Percentiles rank a stretch among this genome's conserved stretches.
These are phyloP conservation scores for Phialophora macrospora DNA, from an alignment of 2,329 filamentous ascomycete species.

Conservation along the genomic window DNA sequence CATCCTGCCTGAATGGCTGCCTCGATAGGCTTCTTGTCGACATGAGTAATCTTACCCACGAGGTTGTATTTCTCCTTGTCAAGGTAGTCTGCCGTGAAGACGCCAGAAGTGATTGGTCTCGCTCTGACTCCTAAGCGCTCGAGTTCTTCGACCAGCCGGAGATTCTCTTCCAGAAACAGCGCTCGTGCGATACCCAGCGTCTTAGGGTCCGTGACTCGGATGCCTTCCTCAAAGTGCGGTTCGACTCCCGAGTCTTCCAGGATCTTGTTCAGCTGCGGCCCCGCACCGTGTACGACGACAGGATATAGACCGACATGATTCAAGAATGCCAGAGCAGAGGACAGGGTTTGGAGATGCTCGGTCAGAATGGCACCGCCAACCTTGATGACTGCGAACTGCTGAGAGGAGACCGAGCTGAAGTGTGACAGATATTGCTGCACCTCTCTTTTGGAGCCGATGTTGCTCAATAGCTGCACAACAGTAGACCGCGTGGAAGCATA, in stretches of 20 bases:
- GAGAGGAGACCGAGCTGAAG: constrained; percentile 93
- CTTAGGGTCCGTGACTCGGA: constrained; percentile 93
- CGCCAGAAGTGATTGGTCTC: constrained; percentile 84
- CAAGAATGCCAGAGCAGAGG: constrained; percentile 84
- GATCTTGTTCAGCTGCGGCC: constrained; percentile 91
- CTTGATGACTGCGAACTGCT: constrained; percentile 98
- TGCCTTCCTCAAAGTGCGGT: constrained; percentile 95
- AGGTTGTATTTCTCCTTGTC: constrained; percentile 96
- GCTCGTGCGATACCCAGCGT: constrained; percentile 88
- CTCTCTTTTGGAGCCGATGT: constrained; percentile 94
- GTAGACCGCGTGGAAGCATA: constrained; percentile 74
- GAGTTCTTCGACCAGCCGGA: constrained; percentile 86
- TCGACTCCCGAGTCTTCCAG: constrained; percentile 89
- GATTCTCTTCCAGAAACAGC: constrained; percentile 93
- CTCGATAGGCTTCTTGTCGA: constrained; percentile 89
- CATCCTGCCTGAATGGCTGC: constrained; percentile 88
- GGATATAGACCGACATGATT: constrained; percentile 95
- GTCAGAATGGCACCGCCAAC: constrained; percentile 95
- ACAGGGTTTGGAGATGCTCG: constrained; percentile 90
- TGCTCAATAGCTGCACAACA: constrained; percentile 88
- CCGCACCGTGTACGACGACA: constrained; percentile 92
- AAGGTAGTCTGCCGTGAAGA: constrained; percentile 91
- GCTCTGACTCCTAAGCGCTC: constrained; percentile 89
- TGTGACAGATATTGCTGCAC: constrained; percentile 97
- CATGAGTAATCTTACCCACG: constrained; percentile 92